phyloP scores from a whole-genome alignment of 2,329 filamentous ascomycete species.

The Pseudopithomyces chartarum region DNA sequence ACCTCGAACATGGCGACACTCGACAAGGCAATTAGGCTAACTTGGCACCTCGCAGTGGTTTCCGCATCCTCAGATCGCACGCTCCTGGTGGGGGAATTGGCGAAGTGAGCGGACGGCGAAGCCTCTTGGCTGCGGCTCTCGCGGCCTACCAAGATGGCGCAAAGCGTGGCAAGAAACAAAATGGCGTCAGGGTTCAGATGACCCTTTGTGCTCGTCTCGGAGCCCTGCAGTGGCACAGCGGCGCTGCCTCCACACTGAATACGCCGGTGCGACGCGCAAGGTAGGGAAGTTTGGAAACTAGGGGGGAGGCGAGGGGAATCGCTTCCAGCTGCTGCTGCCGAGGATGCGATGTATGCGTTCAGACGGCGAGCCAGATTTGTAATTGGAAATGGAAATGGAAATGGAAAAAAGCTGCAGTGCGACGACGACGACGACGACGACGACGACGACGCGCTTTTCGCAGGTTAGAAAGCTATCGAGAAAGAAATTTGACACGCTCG shows the following conservation, averaged over 20 bases:
- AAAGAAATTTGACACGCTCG: conserved; percentile 22
- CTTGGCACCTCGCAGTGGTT: conserved; percentile 64
- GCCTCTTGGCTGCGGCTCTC: conserved; percentile 25
- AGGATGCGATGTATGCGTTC: conserved; percentile 27
- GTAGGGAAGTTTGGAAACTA: conserved; percentile 19
- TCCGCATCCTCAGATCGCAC: conserved; percentile 89
- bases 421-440: too few species aligned
- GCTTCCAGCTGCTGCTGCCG: neutral
- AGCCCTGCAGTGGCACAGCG: conserved; percentile 30
- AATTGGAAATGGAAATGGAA: too few species aligned
- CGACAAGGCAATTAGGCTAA: conserved; percentile 26
- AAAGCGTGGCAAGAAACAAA: conserved; percentile 33
- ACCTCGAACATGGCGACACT: neutral
- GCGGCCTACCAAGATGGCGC: conserved; percentile 26
- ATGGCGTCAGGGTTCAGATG: conserved; percentile 8
- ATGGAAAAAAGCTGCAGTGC: conserved; percentile 20
- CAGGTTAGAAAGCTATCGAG: neutral
- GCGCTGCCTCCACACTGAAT: conserved; percentile 31
- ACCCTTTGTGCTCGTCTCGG: conserved; percentile 7
- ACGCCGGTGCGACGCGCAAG: conserved; percentile 40
- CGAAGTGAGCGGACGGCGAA: conserved; percentile 56
- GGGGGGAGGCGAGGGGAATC: conserved; percentile 9
- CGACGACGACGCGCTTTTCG: conserved; percentile 14
- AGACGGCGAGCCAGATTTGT: conserved; percentile 22
- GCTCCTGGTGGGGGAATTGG: conserved; percentile 80